Base-by-base conservation (phyloP, 345 rosid genomes). In the Reutealis trisperma region DNA sequence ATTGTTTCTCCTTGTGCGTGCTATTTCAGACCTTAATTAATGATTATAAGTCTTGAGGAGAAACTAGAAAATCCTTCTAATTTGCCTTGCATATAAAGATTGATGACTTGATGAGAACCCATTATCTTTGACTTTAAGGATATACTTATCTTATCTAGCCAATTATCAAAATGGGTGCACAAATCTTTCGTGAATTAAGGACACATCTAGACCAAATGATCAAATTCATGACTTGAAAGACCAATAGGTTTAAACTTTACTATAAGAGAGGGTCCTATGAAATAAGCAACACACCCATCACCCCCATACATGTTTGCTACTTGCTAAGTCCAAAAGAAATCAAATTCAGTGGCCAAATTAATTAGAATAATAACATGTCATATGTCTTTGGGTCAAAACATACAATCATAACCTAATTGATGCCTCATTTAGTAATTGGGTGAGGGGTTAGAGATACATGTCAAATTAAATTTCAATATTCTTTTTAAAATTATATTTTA, bases 1-100 rank as follows among this genome's bases (percentile, higher is more conserved):
- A 19, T 14, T 70, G 63, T 74, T 74, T 77, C 80, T 68, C 9
- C 63, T 9, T 49, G 3, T 57, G 19, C 13, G 75, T 10, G 62
- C 30, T 19, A 45, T 6, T 75, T 44, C 51, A 70, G 42, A 80
- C 76, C 67, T 73, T 34, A 5, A 37, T 37, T 37, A 37, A 37
- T 37, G 41, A 37, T 37, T 37, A 37, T 5, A 6, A 5, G 6
- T 37, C 41, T 4, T 37, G 6, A 4, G 6, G 0, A 67, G 70
- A n/a, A 34, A 8, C 45, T 4, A 22, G 16, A 37, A 14, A 14
- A 32, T 8, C 66, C 22, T 54, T 54, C 4, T 37, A 37, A 37
- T 37, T 10, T n/a, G 14, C 7, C 34, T 6, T 69, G 0, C 5
- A 1, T 47, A 49, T 13, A 6, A 69, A 49, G 22, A 27, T 27